Evolutionary conservation across 371 early-diverging fungal genomes (phyloP).

Genomic region (Paraphysoderma sedebokerense): DNA sequence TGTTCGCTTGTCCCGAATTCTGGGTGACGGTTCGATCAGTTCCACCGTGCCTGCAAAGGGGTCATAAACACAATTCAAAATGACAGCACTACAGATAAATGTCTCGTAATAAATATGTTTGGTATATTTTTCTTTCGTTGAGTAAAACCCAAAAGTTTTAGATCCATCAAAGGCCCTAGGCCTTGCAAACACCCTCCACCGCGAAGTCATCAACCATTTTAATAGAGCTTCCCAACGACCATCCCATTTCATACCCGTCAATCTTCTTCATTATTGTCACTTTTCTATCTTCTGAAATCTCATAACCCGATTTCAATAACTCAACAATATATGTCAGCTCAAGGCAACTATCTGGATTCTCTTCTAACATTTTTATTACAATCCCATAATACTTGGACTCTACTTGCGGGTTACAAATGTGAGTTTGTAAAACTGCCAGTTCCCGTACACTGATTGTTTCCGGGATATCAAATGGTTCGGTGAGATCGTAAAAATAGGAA

Average conservation of each 20-base stretch:
- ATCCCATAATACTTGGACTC: background rate
- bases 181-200: too few species aligned
- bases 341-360: slow-evolving; percentile 60
- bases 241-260: slow-evolving; percentile 78
- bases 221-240: slow-evolving; percentile 88
- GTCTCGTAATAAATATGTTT: too few species aligned
- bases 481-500: slow-evolving; percentile 85
- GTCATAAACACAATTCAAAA: too few species aligned
- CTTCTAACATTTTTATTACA: background rate
- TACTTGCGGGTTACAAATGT: background rate
- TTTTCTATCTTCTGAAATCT: slow-evolving; percentile 45
- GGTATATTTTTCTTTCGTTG: too few species aligned
- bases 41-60: too few species aligned
- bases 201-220: slow-evolving; percentile 5
- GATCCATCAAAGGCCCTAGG: too few species aligned
- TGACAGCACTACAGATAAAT: too few species aligned
- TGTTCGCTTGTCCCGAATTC: too few species aligned
- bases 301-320: slow-evolving; percentile 64
- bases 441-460: slow-evolving; percentile 5
- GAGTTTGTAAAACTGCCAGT: background rate
- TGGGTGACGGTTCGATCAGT: too few species aligned
- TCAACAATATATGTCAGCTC: slow-evolving; percentile 72
- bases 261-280: slow-evolving; percentile 80
- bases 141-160: too few species aligned
- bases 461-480: slow-evolving; percentile 1